A percentile compares a stretch with the other conserved stretches of the same genome.
Conservation (phyloP, 2,329 filamentous ascomycete species). For the Aspergillus ochraceoroseus region DNA sequence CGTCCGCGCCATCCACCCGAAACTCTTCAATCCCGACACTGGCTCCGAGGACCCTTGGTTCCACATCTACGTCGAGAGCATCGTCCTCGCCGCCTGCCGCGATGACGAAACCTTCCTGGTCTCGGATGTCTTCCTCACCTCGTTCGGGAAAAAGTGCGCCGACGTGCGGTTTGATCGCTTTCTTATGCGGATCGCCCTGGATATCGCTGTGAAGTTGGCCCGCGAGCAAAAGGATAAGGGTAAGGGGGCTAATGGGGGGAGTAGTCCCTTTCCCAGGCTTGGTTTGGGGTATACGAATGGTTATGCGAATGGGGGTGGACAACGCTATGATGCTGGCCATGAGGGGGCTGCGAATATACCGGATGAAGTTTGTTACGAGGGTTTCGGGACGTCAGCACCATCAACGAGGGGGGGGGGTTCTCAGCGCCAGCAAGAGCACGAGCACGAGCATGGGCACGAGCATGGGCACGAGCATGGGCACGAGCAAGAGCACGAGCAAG, state of each 20-base stretch:
- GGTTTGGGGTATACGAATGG: constrained; percentile 2
- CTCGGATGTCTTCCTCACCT: neutral
- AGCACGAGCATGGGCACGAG: neutral
- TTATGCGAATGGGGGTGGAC: neutral
- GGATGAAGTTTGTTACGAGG: neutral
- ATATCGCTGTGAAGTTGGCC: constrained; percentile 1
- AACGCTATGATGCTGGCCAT: neutral
- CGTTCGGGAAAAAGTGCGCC: constrained; percentile 1
- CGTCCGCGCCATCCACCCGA: neutral
- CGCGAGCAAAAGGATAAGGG: neutral
- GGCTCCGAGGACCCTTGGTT: constrained; percentile 1
- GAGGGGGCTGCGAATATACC: neutral
- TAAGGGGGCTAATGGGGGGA: neutral
- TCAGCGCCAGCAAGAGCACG: neutral
- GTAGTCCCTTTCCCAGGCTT: neutral
- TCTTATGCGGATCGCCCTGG: constrained; percentile 3
- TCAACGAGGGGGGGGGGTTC: too few species aligned
- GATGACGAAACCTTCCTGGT: neutral
- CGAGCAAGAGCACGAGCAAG: neutral
- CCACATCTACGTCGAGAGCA: constrained; percentile 1
- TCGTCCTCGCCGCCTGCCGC: constrained; percentile 1
- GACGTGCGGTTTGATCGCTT: constrained; percentile 2
- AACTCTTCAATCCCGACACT: neutral
- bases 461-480: neutral
- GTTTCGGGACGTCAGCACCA: neutral